These are phyloP conservation scores for Cordyceps pruinosa DNA, from an alignment of 2,329 filamentous ascomycete genomes.

Conservation along the genomic window DNA sequence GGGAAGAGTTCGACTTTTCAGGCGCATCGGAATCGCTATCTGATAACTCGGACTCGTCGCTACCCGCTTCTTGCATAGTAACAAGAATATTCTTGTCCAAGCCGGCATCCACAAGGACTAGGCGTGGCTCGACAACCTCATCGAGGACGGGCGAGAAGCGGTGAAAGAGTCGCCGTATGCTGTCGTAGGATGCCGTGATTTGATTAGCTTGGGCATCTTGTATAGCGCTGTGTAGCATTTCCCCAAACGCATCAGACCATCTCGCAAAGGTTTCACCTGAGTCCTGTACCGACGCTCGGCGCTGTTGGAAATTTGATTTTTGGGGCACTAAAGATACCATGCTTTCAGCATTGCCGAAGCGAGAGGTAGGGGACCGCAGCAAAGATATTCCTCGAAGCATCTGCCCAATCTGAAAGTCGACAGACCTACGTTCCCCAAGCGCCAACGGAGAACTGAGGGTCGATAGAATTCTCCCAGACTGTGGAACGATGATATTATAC, in stretches of 20 bases:
- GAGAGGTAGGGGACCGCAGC: slow-evolving; percentile 37
- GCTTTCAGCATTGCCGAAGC: slow-evolving; percentile 37
- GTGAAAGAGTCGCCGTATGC: slow-evolving; percentile 45
- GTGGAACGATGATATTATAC: slow-evolving; percentile 37
- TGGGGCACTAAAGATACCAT: slow-evolving; percentile 18
- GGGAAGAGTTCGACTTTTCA: not conserved
- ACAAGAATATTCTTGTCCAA: slow-evolving; percentile 46
- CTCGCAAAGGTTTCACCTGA: slow-evolving; percentile 4
- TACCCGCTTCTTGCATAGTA: not conserved
- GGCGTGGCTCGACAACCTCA: slow-evolving; percentile 41
- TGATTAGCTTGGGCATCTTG: slow-evolving; percentile 55
- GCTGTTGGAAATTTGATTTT: not conserved
- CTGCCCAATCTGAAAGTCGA: slow-evolving; percentile 42
- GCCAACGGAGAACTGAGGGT: slow-evolving; percentile 28
- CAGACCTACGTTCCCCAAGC: slow-evolving; percentile 25
- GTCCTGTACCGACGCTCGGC: not conserved
- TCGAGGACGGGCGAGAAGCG: slow-evolving; percentile 45
- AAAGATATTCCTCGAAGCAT: slow-evolving; percentile 38
- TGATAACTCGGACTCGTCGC: not conserved
- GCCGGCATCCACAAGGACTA: slow-evolving; percentile 49
- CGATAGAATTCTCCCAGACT: slow-evolving; percentile 32
- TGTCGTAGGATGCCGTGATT: slow-evolving; percentile 50
- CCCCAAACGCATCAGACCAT: slow-evolving; percentile 52
- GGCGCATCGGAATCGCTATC: not conserved
- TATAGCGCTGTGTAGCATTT: slow-evolving; percentile 48